Conservation (phyloP, 202 grass and related monocot species). For the Hordeum pubiflorum region DNA sequence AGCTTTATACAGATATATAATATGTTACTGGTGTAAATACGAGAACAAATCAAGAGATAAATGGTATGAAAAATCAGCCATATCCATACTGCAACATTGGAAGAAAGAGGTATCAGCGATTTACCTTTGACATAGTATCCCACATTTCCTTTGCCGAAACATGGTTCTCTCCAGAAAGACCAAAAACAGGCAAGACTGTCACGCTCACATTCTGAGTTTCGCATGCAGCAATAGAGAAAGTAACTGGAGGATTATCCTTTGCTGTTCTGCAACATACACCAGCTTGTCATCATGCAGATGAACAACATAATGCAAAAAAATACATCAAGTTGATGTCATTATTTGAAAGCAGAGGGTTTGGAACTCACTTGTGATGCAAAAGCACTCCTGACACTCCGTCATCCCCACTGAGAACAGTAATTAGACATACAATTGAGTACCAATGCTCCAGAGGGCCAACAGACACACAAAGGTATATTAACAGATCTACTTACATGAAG, state of each 20-base stretch:
- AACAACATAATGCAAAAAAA: neutral
- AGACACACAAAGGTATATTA: neutral
- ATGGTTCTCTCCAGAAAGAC: conserved; percentile 60
- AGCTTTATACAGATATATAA: neutral
- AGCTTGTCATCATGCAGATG: conserved; percentile 10
- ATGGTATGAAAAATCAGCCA: neutral
- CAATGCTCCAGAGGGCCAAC: neutral
- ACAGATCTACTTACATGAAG: conserved; percentile 63
- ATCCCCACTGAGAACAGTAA: conserved; percentile 54
- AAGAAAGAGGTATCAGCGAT: neutral
- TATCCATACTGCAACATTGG: neutral
- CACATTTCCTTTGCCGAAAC: conserved; percentile 81
- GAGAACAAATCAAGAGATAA: neutral
- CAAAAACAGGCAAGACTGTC: conserved; percentile 90
- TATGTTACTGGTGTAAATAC: neutral
- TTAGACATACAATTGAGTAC: conserved; percentile 23
- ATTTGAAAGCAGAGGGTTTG: neutral
- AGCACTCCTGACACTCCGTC: conserved; percentile 96
- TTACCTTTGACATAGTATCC: conserved; percentile 71
- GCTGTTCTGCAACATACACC: conserved; percentile 62
- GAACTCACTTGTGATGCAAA: conserved; percentile 96
- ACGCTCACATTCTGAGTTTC: conserved; percentile 98
- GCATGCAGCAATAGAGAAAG: conserved; percentile 86
- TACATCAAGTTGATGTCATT: neutral
- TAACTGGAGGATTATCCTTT: conserved; percentile 96